Evolutionary conservation across 306 rosid species (phyloP), one percentile per base, ranked within the genome.

Genomic region (Prunus salicina): DNA sequence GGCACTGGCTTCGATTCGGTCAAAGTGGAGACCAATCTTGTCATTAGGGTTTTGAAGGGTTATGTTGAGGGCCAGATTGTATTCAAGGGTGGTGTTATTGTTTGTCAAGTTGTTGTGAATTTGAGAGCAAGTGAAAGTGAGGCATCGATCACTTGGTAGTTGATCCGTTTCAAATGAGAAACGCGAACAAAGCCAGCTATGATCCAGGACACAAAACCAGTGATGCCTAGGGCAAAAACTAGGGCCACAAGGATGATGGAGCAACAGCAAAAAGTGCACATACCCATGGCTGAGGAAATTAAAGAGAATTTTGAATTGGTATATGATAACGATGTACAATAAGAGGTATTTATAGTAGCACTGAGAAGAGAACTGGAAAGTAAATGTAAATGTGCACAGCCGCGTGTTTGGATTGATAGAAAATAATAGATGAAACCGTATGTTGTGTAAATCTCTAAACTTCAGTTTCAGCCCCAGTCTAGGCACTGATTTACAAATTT

Each of bases 101-200:
- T 24, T 28, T 78, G 66, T 61, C 18, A 65, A 74, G 71, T 84
- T 79, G n/a, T n/a, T n/a, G n/a, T n/a, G 72, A 88, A 84, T 20
- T 75, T 80, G 2, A 85, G 74, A 63, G n/a, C n/a, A n/a, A n/a
- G n/a, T n/a, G n/a, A n/a, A n/a, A 88, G 90, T 2, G 73, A 71
- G 32, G 88, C 85, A 9, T 90, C 78, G 0, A 74, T 56, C 12
- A 86, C 89, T 19, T 74, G 49, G 24, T 78, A 74, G 50, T 61
- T 69, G 81, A 90, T 51, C 64, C 25, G 3, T 12, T 64, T 84
- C 12, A 55, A 7, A 7, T 20, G 25, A n/a, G 6, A 5, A 55
- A 12, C 20, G 12, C 16, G 64, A 16, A 6, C 57, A 52, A 14
- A 14, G 5, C 6, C 3, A 6, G 12, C 14, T 10, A 24, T 1